Base-by-base conservation (phyloP, 805 yeast species). In the Saturnispora dispora region DNA sequence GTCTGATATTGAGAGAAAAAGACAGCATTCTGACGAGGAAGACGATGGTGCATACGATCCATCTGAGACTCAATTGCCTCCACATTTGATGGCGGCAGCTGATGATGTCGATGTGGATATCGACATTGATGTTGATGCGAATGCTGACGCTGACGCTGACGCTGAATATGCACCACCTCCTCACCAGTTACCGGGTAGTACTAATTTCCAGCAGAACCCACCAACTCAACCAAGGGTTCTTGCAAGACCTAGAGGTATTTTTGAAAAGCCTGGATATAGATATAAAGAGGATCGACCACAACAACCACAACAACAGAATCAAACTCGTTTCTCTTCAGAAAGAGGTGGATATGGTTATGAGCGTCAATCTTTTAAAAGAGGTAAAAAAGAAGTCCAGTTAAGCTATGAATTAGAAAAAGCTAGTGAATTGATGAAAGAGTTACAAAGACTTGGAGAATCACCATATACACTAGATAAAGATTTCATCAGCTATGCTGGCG, bases 401-500 rank as follows among this genome's bases (percentile, higher is more conserved):
- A 48, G 55, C 32, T 42, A 47, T 22, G 55, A 51, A 35, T n/a
- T 58, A 11, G 67, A 74, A 55, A 60, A 72, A 35, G 74, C 79
- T 43, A 73, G 70, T 58, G 74, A 73, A 42, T 65, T 78, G 59
- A 69, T 77, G 67, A 71, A 69, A 30, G 79, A 75, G 56, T 70
- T 55, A 11, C 52, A 47, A 42, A 41, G 80, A 20, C 63, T 83
- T 32, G 88, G 88, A 25, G 88, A 87, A 53, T 48, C 51, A 55
- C 55, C 63, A 41, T 53, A 59, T 53, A 55, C 57, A 56, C 32
- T 69, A 57, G 63, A 74, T 50, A 71, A 73, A 57, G 77, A 74
- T 64, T 74, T 85, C 2, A 40, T 45, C 13, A 51, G 47, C 33
- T 32, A 48, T 40, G 50, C 52, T 44, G 82, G 85, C 52, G 80